Conservation (phyloP, 805 yeast genomes). For the Blastobotrys attinorum region DNA sequence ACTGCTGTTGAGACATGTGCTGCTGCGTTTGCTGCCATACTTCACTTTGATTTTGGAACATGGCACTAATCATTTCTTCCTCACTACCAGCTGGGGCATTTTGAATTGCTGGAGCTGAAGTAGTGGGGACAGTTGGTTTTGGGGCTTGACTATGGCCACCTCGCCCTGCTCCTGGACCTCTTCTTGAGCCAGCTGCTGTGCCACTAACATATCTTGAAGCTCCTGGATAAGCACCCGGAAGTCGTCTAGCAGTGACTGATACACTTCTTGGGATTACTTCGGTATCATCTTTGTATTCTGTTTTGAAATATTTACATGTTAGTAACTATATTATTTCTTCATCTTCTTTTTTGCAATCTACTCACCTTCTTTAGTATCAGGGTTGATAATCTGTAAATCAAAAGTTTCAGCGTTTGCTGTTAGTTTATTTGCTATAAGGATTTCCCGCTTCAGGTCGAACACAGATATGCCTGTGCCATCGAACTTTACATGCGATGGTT, state of each 20-base stretch:
- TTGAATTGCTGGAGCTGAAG: conserved; percentile 8
- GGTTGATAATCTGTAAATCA: conserved; percentile 63
- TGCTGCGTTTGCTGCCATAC: conserved; percentile 96
- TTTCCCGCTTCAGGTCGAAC: conserved; percentile 88
- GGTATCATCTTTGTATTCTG: conserved; percentile 78
- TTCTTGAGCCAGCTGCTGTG: conserved; percentile 30
- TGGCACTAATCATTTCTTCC: conserved; percentile 78
- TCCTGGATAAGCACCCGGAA: conserved; percentile 53
- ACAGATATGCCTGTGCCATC: conserved; percentile 97
- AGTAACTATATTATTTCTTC: background rate
- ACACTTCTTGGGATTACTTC: conserved; percentile 86
- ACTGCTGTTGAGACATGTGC: conserved; percentile 76
- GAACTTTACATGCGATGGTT: conserved; percentile 68
- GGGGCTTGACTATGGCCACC: conserved; percentile 17
- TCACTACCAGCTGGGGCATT: conserved; percentile 46
- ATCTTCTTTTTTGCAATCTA: background rate
- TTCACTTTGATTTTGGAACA: conserved; percentile 89
- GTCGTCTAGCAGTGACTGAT: conserved; percentile 70
- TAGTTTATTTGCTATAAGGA: conserved; percentile 69
- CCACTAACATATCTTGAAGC: conserved; percentile 58
- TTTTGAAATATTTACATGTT: conserved; percentile 8
- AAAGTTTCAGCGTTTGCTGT: conserved; percentile 74
- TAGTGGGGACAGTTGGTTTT: conserved; percentile 4
- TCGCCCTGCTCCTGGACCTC: conserved; percentile 13
- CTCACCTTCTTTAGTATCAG: conserved; percentile 49